Evolutionary conservation across 257 asterid genomes (phyloP).

Genomic region (Ophiorrhiza pumila): DNA sequence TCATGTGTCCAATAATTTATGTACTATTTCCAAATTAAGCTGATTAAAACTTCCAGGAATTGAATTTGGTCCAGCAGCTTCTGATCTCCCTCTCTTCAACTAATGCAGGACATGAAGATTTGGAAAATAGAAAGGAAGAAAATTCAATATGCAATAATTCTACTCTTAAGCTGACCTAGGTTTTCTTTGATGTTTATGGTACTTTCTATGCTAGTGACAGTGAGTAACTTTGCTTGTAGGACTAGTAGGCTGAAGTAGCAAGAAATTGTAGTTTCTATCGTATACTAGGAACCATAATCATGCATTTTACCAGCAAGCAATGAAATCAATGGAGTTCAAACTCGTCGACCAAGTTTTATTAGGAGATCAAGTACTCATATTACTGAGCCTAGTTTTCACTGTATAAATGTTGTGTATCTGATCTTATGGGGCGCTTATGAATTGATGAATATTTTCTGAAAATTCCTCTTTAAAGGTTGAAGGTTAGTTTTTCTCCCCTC

Average conservation of each 20-base stretch:
- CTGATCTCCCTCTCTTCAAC: background rate
- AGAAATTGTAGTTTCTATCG: too few relatives aligned
- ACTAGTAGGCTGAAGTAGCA: too few relatives aligned
- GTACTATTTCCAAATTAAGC: background rate
- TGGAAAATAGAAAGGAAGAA: background rate
- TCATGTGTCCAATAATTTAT: background rate
- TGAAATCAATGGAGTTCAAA: too few relatives aligned
- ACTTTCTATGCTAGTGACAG: too few relatives aligned
- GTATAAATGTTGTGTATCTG: too few relatives aligned
- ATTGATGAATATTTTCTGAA: background rate
- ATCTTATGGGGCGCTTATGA: background rate
- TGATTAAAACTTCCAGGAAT: too few relatives aligned
- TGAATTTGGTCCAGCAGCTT: background rate
- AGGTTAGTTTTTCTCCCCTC: background rate
- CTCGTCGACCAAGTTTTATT: too few relatives aligned
- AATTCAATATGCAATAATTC: background rate
- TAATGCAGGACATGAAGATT: background rate
- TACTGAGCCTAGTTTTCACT: too few relatives aligned
- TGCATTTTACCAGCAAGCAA: too few relatives aligned
- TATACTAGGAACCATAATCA: too few relatives aligned
- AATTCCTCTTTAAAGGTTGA: background rate
- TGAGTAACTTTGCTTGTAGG: background rate
- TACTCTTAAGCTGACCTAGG: background rate
- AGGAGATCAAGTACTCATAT: too few relatives aligned
- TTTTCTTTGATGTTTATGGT: too few relatives aligned